These are phyloP conservation scores for Imleria badia DNA, from an alignment of 768 basidiomycete genomes.

Conservation along the genomic window DNA sequence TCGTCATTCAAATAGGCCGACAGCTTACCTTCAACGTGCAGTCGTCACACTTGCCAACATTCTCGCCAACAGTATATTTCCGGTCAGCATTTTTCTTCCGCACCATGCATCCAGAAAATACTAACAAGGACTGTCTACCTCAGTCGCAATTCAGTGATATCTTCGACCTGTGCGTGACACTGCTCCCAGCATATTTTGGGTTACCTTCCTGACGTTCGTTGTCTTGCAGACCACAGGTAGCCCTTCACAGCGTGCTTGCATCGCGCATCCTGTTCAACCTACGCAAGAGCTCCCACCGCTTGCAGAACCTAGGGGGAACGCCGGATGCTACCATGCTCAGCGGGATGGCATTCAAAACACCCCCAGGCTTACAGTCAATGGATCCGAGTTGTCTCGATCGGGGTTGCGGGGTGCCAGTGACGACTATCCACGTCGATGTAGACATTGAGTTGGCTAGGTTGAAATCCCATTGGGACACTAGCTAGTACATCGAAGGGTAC, in stretches of 20 bases:
- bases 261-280: slow-evolving; percentile 17
- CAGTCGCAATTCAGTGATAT: slow-evolving; percentile 6
- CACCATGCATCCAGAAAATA: background rate
- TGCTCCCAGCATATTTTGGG: background rate
- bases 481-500: no score
- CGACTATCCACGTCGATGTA: no score
- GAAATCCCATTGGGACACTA: no score
- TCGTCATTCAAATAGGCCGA: background rate
- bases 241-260: no score
- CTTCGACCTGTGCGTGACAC: background rate
- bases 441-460: no score
- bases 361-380: background rate
- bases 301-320: background rate
- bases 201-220: background rate
- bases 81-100: background rate
- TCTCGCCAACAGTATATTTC: slow-evolving; percentile 5
- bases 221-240: slow-evolving; percentile 2
- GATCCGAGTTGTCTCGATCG: no score
- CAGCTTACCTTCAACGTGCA: background rate
- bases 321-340: background rate
- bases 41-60: slow-evolving; percentile 19
- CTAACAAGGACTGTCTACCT: background rate
- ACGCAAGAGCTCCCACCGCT: slow-evolving; percentile 3
- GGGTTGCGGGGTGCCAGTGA: no score
- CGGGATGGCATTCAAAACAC: background rate